Evolutionary conservation across 768 basidiomycete species (phyloP).

Genomic region (Tulasnella sp.): DNA sequence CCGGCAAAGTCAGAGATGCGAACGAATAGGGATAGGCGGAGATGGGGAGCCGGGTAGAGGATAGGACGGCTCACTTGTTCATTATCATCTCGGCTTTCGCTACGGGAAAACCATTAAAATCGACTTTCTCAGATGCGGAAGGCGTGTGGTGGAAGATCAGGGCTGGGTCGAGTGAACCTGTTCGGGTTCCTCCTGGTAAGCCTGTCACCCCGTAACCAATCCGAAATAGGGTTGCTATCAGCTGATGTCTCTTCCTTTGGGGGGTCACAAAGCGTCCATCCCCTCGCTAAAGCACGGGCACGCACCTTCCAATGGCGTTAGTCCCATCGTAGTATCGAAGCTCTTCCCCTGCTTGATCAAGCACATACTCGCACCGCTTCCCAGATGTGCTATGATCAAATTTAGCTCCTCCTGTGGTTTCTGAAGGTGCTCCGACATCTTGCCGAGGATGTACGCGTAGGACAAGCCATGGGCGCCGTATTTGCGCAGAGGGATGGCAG

Average conservation of each 20-base stretch:
- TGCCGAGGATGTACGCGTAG: slow-evolving; percentile 59
- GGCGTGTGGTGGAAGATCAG: slow-evolving; percentile 81
- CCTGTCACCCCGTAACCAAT: slow-evolving; percentile 35
- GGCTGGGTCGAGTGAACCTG: slow-evolving; percentile 77
- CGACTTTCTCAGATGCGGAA: slow-evolving; percentile 60
- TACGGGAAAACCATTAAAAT: slow-evolving; percentile 48
- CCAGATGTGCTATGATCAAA: slow-evolving; percentile 80
- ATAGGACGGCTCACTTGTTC: slow-evolving; percentile 39
- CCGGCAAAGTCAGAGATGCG: not conserved
- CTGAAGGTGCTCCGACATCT: slow-evolving; percentile 55
- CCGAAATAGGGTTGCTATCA: not conserved
- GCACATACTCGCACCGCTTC: slow-evolving; percentile 84
- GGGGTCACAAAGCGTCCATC: not conserved
- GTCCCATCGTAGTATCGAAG: slow-evolving; percentile 86
- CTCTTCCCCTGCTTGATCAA: slow-evolving; percentile 68
- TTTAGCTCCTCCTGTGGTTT: slow-evolving; percentile 56
- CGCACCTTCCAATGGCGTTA: slow-evolving; percentile 71
- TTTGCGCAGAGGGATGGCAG: slow-evolving; percentile 65
- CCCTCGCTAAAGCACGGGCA: not conserved
- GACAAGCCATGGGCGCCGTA: slow-evolving; percentile 84
- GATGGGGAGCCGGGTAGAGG: not conserved
- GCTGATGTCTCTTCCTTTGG: not conserved
- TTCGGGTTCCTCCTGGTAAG: slow-evolving; percentile 82
- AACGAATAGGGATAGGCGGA: not conserved
- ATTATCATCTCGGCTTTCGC: slow-evolving; percentile 41